Base-by-base conservation (phyloP, 78 protist species). In the Guillardia theta region DNA sequence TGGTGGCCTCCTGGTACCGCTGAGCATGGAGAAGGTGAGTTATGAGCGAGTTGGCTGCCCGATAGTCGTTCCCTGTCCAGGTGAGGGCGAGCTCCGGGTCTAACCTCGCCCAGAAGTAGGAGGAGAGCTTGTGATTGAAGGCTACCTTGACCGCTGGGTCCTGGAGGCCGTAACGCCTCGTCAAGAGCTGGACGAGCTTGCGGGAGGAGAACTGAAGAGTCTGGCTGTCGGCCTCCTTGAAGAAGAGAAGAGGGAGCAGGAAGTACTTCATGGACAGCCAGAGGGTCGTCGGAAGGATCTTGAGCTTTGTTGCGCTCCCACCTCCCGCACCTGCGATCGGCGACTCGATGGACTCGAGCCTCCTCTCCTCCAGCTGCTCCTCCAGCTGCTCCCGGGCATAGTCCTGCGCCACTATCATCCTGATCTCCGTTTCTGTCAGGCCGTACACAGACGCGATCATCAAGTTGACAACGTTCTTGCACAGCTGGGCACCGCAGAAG, bases 61-160 rank as follows among this genome's bases (percentile, higher is more conserved):
- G 83, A 43, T 70, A 70, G 83, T 70, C 83, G 15, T 22, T 24
- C 46, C 83, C 36, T n/a, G n/a, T n/a, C n/a, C n/a, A n/a, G n/a
- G n/a, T n/a, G n/a, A n/a, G n/a, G n/a, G n/a, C n/a, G n/a, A 70
- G 83, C 83, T 70, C 83, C 0, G 83, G 83, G 83, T 70, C 83
- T 15, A 6, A 36, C 0, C 83, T 36, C 15, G 83, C 83, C 33
- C 83, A 33, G 70, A 58, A 58, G 70, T 58, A 58, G 70, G 70
- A 58, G 6, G 70, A 58, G 4, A 58, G 70, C 70, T 30, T 58
- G 70, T n/a, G n/a, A n/a, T n/a, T n/a, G n/a, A n/a, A n/a, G n/a
- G n/a, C n/a, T n/a, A n/a, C n/a, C n/a, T n/a, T n/a, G n/a, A n/a
- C n/a, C n/a, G n/a, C n/a, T n/a, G n/a, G n/a, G n/a, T n/a, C n/a